A percentile compares a stretch with the other conserved stretches of the same genome.
These are phyloP conservation scores for Umbelopsis sp. DNA, from an alignment of 371 early-diverging fungal species.

Conservation along the genomic window DNA sequence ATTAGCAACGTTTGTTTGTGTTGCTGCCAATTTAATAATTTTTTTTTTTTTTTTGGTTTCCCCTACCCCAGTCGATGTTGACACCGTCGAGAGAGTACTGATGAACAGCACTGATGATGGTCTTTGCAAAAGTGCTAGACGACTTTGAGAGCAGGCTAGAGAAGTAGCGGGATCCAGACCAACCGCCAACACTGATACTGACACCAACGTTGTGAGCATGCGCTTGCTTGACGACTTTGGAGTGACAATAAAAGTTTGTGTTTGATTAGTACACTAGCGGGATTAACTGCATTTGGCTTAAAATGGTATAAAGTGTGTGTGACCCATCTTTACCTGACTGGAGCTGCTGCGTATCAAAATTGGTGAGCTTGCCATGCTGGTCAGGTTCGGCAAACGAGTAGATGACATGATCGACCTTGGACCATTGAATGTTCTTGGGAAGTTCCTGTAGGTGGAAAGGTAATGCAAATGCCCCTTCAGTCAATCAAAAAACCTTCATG, in stretches of 20 bases:
- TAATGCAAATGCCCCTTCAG: no score
- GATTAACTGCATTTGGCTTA: no score
- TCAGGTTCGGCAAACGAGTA: slow-evolving; percentile 47
- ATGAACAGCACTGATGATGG: slow-evolving; percentile 34
- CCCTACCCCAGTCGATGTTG: slow-evolving; percentile 61
- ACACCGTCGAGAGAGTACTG: slow-evolving; percentile 61
- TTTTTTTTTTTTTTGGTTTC: no score
- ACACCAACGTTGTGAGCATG: slow-evolving; percentile 39
- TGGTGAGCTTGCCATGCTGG: slow-evolving; percentile 30
- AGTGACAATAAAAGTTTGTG: background rate
- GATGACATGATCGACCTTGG: slow-evolving; percentile 41
- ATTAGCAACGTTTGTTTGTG: background rate
- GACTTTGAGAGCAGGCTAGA: slow-evolving; percentile 29
- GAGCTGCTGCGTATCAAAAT: slow-evolving; percentile 27
- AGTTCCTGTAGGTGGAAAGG: slow-evolving; percentile 22
- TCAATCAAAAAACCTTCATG: no score
- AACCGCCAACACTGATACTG: slow-evolving; percentile 48
- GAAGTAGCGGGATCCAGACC: slow-evolving; percentile 47
- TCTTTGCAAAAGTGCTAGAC: slow-evolving; percentile 30
- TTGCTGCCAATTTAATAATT: no score
- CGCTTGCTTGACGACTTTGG: slow-evolving; percentile 41
- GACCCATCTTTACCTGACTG: slow-evolving; percentile 23
- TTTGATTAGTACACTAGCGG: no score
- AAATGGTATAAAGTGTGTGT: background rate
- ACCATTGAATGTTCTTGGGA: slow-evolving; percentile 39